Percentiles rank a stretch among this genome's conserved stretches.
Evolutionary conservation across 176 grass and related monocot genomes (phyloP).

Genomic region (Bothriochloa decipiens): DNA sequence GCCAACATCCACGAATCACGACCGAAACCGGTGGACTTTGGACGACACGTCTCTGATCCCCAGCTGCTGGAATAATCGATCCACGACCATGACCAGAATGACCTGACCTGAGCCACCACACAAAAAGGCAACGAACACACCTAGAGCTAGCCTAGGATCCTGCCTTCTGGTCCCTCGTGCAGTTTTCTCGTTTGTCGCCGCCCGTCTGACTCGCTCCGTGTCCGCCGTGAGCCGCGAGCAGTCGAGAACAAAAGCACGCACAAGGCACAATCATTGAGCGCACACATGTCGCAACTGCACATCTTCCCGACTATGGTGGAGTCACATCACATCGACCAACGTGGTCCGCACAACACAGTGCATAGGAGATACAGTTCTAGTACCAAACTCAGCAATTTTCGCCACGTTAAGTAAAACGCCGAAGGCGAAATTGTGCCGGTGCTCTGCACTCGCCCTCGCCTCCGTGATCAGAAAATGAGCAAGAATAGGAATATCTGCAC

Average conservation of each 20-base stretch:
- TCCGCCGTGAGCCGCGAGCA: background rate
- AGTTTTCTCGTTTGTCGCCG: background rate
- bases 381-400: no score
- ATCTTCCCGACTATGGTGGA: background rate
- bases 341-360: background rate
- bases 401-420: background rate
- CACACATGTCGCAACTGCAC: background rate
- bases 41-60: background rate
- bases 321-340: background rate
- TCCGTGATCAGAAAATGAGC: background rate
- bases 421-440: background rate
- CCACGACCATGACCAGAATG: no score
- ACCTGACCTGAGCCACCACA: background rate
- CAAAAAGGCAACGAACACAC: background rate
- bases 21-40: background rate
- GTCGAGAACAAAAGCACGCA: background rate
- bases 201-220: no score
- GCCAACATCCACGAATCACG: background rate
- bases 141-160: constrained; percentile 20
- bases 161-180: constrained; percentile 1
- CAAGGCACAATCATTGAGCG: constrained; percentile 3
- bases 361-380: background rate
- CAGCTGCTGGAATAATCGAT: no score
- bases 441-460: background rate
- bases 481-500: background rate